Evolutionary conservation across 1,284 basidiomycete species (phyloP), one percentile per base, ranked within the genome.

Genomic region (Takashimella tepidaria): DNA sequence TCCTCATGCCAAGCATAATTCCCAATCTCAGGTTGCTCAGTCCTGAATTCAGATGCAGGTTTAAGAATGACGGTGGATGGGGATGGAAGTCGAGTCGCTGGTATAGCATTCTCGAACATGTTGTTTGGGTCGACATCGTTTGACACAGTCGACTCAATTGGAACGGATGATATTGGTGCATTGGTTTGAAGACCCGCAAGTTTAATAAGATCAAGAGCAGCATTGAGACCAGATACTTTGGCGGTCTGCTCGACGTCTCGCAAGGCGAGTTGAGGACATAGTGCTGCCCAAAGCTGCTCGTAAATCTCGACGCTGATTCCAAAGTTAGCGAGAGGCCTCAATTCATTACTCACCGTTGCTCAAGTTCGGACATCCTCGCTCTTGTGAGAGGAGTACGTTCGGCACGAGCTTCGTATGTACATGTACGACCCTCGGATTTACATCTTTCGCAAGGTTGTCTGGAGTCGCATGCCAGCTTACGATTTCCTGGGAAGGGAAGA

Each of bases 281-380:
- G 12, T 20, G 43, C 25, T 10, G 43, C 42, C 50, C 50, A 51
- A n/a, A 51, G 19, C n/a, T 26, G 43, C 16, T 24, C 19, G 23
- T 45, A 43, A 13, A 43, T 16, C 3, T 43, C 6, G 19, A 51
- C 44, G 21, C 44, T 41, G 50, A 20, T 25, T 13, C 27, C 10
- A 40, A 45, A 19, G 26, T 41, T 31, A 50, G 37, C 25, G 43
- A 21, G 19, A 21, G 23, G 10, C 6, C 19, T 20, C 13, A 5
- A 1, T 5, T 19, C 2, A 22, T 24, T n/a, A 46, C 58, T 42
- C 53, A 62, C 62, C 47, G 47, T 31, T 59, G 51, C 47, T 64
- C 62, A 31, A 64, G 53, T 49, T 57, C 55, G 24, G 58, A 59
- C 62, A 64, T 64, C 25, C 60, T 45, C 40, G 23, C 49, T 41